Evolutionary conservation across 805 yeast species (phyloP), one percentile per base, ranked within the genome.

Genomic region (Zygoascus tannicola): DNA sequence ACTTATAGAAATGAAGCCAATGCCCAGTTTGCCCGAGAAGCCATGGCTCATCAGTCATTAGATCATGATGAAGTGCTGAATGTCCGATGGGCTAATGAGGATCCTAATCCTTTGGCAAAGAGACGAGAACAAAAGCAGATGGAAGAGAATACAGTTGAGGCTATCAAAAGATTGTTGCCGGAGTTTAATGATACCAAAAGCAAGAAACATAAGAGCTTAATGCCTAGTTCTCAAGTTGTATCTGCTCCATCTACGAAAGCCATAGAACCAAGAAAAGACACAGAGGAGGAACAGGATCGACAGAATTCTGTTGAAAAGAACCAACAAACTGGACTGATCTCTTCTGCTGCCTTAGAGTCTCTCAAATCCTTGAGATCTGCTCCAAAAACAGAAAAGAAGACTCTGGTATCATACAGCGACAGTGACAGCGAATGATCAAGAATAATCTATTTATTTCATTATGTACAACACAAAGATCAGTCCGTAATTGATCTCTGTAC

Each of bases 21-120:
- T 56, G 97, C 97, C 0, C 97, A 90, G 60, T 92, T 90, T 68
- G 95, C 96, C 0, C 85, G 85, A 55, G 97, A 90, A 60, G 95
- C 95, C 1, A 85, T 90, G 95, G 75, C 81, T 33, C 80, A 80
- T 36, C 97, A 90, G 59, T 72, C 83, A 5, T 59, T 88, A 5
- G 73, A 79, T 42, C 78, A 73, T 35, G 72, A 74, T 45, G 95
- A 83, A 49, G 73, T 80, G 0, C 62, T 88, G 36, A 74, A 70
- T 47, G 75, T 88, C 1, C 71, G 85, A 50, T 88, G 97, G 97
- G 95, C 97, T 0, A 77, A 76, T 48, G 90, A 83, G 35, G 95
- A 86, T 59, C 94, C 95, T 1, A 81, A 81, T 55, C 92, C 92
- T 0, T 63, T 62, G 3, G 80, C 85, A 3, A 73, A 68, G 49